phyloP scores from a whole-genome alignment of 306 rosid genomes.

The Styphnolobium japonicum region DNA sequence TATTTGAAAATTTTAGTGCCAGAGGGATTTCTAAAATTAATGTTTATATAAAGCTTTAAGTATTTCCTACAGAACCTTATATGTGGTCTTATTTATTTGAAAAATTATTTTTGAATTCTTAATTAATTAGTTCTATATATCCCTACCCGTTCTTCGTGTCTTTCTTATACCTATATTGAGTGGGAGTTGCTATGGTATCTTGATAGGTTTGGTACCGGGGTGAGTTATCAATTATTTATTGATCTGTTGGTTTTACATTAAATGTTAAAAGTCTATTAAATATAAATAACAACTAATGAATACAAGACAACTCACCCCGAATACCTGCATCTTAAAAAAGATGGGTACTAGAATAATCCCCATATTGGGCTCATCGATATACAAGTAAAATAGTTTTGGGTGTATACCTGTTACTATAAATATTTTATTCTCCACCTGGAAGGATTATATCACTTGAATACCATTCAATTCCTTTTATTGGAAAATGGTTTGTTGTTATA shows the following conservation, averaged over 20 bases:
- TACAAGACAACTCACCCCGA: no score
- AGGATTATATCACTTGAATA: no score
- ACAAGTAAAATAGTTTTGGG: background rate
- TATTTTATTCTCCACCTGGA: background rate
- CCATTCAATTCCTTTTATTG: no score
- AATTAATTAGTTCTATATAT: background rate
- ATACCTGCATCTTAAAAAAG: no score
- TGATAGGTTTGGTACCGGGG: no score
- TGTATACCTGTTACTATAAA: background rate
- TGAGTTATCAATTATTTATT: no score
- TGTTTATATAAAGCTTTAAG: background rate
- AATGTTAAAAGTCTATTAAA: no score
- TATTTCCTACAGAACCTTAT: background rate
- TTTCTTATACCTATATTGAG: background rate
- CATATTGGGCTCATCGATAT: background rate
- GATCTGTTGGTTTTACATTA: no score
- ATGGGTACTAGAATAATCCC: no score
- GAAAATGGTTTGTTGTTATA: background rate
- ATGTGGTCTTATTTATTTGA: background rate
- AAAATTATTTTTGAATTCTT: background rate
- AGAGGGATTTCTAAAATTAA: background rate
- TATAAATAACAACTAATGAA: no score
- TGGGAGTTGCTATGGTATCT: no score
- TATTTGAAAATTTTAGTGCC: background rate
- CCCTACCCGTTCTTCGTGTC: background rate